Evolutionary conservation across 129 eudicot genomes (phyloP).

Genomic region (Mikania micrantha): DNA sequence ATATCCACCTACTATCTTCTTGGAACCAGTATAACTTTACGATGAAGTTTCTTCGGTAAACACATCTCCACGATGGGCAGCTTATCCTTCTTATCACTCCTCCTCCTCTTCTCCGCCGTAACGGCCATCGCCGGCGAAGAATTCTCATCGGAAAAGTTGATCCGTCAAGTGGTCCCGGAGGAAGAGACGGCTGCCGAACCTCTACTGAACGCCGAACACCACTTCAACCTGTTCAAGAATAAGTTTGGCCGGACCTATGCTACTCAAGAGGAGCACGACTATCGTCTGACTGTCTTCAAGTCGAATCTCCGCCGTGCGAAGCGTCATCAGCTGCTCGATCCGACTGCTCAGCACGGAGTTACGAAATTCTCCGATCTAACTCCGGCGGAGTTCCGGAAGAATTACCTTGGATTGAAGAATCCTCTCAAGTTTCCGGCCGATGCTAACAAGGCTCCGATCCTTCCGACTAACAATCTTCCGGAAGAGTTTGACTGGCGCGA

Average conservation of each 20-base stretch:
- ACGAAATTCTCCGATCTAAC: neutral
- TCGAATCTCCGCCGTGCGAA: neutral
- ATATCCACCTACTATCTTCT: neutral
- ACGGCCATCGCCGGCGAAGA: conserved; percentile 1
- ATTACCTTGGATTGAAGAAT: neutral
- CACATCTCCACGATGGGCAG: neutral
- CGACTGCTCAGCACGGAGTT: conserved; percentile 2
- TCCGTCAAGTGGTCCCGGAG: neutral
- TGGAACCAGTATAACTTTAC: neutral
- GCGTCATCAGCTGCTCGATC: conserved; percentile 7
- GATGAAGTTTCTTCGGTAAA: neutral
- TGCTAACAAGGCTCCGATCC: neutral
- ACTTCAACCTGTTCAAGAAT: neutral
- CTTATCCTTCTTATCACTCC: neutral
- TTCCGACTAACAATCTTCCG: neutral
- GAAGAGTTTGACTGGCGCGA: conserved; percentile 1
- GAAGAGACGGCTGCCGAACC: neutral
- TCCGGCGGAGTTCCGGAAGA: neutral
- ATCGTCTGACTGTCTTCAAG: neutral
- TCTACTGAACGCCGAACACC: neutral
- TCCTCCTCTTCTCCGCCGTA: neutral
- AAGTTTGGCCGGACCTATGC: neutral
- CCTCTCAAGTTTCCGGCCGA: neutral
- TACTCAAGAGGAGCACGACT: conserved; percentile 5
- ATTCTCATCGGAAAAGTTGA: neutral